Evolutionary conservation across 768 basidiomycete genomes (phyloP), one percentile per base, ranked within the genome.

Genomic region (Leccinellum albellum): DNA sequence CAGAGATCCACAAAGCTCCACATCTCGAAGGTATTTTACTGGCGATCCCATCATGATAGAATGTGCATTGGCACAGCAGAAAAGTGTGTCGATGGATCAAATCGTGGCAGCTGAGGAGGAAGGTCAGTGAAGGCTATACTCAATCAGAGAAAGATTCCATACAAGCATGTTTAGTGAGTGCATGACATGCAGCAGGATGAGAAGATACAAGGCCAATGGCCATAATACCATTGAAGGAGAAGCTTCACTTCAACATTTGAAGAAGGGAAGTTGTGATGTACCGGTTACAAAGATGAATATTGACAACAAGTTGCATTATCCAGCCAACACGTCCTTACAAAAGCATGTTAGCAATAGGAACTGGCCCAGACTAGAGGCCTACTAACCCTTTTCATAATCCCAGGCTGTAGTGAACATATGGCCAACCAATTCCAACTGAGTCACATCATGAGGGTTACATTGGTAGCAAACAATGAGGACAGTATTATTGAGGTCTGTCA

Each of bases 161-260:
- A 51, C 51, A 51, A 40, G 24, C 6, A 40, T 51, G 40, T 51
- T 51, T 51, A 51, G 17, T n/a, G 6, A 40, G 37, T 40, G 51
- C 51, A 51, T 51, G 51, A 26, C 51, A 51, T 51, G 35, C 51
- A 40, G 51, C 51, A 40, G 51, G 51, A 51, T 51, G 51, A 51
- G 51, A 51, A n/a, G 37, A 51, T 14, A 40, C 37, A 26, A 51
- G 24, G 37, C 51, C 26, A 4, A 51, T 20, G 13, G 51, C 51
- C n/a, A 13, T 51, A 40, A 51, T 51, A 51, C 42, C 42, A 44
- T 20, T 7, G 9, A 44, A 44, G 42, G 42, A 44, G 42, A 21
- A 44, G 42, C 42, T 44, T 44, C 12, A 2, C 12, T 44, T 44
- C 42, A 44, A 44, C 42, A 20, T 20, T 44, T 44, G 42, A 44